Base-by-base conservation (phyloP, 2,329 filamentous ascomycete genomes). In the Lachnum nothofagi region DNA sequence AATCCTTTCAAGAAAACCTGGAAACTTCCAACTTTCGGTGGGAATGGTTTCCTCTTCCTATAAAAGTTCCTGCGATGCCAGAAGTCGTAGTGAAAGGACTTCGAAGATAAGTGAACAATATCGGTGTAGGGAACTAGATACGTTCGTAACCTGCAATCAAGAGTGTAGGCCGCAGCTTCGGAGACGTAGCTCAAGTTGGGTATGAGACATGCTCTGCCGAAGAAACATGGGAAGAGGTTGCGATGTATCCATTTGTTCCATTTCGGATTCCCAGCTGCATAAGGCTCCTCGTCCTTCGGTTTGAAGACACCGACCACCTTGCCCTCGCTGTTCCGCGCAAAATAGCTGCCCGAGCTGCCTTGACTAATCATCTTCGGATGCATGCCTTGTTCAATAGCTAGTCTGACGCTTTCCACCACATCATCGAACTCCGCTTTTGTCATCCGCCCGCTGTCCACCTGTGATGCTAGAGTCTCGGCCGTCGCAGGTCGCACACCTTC, bases 201-300 rank as follows among this genome's bases (percentile, higher is more conserved):
- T 66, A 98, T 98, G 46, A 98, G 80, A 63, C 82, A 97, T 39
- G 91, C 91, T 63, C 93, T 78, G 16, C 93, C 93, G 63, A 98
- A 98, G 69, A 88, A 96, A 71, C 94, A 98, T 7, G 93, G 93
- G 60, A 98, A 97, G 56, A 98, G 67, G 67, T 98, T 98, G 56
- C 93, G 79, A 68, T 98, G 93, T 72, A 98, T 91, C 93, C 93
- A 98, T 70, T 98, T 98, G 60, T 94, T 97, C 91, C 91, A 97
- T 68, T 98, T 98, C 5, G 93, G 93, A 65, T 98, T 98, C 59
- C 89, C 86, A 25, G 88, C 93, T 1, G 93, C 93, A 65, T 96
- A 98, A 1, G 93, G 93, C 68, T 98, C 94, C 71, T 98, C 93
- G 61, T 98, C 93, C 70, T 98, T 98, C 35, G 93, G 93, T 68